Evolutionary conservation across 139 green algal genomes (phyloP), one percentile per base, ranked within the genome.

Genomic region (Dunaliella sp.): DNA sequence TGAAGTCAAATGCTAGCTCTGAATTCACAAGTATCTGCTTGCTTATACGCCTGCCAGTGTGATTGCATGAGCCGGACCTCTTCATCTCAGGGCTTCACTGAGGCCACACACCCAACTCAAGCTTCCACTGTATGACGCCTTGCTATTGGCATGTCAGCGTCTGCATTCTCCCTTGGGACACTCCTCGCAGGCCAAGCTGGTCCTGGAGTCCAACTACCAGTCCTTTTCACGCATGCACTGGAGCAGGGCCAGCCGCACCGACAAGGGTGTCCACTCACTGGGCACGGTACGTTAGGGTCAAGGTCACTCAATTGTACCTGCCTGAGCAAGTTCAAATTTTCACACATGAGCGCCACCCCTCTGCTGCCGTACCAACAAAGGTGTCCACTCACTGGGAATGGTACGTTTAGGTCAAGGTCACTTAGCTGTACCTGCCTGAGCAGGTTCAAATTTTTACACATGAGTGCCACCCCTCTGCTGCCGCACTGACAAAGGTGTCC

Each of bases 401-500:
- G 92, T 94, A n/a, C n/a, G n/a, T n/a, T n/a, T n/a, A n/a, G n/a
- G n/a, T n/a, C n/a, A n/a, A n/a, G n/a, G 81, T 35, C 25, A 36
- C 32, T 3, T 3, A 22, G 32, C 32, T 80, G 31, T 28, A 28
- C 7, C 3, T 81, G 76, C 31, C 31, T 21, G 25, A 36, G 21
- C 74, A 24, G 84, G 82, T 95, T 90, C 83, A 92, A 95, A 0
- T 79, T 95, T 1, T 93, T 95, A 1, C 33, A 7, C 2, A 38
- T 36, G 48, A 37, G 16, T 38, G 57, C 80, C 77, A 38, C 75
- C 12, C 30, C 34, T 38, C 24, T 3, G 26, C 31, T 30, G 94
- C 2, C 90, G 97, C n/a, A 99, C 97, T 24, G 97, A 99, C 94
- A 98, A 98, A 89, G 97, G 97, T 30, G 97, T 99, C 77, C 92